Conservation (phyloP, 306 rosid genomes). For the Vigna mungo region DNA sequence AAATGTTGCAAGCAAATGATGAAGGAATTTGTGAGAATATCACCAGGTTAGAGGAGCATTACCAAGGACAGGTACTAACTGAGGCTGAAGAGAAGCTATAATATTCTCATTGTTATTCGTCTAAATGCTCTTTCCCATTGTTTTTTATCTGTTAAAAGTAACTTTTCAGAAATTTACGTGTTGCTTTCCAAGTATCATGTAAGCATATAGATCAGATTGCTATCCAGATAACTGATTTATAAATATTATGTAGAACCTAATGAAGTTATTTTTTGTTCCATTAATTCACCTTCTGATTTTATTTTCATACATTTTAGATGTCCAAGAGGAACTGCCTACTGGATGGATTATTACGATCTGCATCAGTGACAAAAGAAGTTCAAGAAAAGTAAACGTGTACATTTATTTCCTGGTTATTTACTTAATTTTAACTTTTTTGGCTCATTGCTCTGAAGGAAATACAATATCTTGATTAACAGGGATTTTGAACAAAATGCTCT, state of each 20-base stretch:
- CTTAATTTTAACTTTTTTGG: constrained; percentile 40
- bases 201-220: constrained; percentile 13
- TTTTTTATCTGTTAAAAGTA: not conserved
- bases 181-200: constrained; percentile 29
- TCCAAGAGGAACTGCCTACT: constrained; percentile 66
- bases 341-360: constrained; percentile 61
- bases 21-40: constrained; percentile 70
- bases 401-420: constrained; percentile 48
- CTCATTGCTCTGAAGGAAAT: constrained; percentile 33
- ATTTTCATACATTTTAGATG: constrained; percentile 51
- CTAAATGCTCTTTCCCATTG: constrained; percentile 16
- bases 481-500: constrained; percentile 75
- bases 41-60: constrained; percentile 64
- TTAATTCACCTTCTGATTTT: constrained; percentile 26
- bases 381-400: constrained; percentile 67
- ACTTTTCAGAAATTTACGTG: constrained; percentile 19
- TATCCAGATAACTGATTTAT: constrained; percentile 18
- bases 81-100: constrained; percentile 33
- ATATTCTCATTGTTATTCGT: constrained; percentile 27
- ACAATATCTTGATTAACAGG: constrained; percentile 56
- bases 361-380: constrained; percentile 58
- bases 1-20: constrained; percentile 59
- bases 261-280: constrained; percentile 26
- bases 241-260: constrained; percentile 24
- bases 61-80: constrained; percentile 68